Percentiles rank a stretch among this genome's conserved stretches.
These are phyloP conservation scores for Citrus sinensis DNA, from an alignment of 345 rosid genomes.

Conservation along the genomic window DNA sequence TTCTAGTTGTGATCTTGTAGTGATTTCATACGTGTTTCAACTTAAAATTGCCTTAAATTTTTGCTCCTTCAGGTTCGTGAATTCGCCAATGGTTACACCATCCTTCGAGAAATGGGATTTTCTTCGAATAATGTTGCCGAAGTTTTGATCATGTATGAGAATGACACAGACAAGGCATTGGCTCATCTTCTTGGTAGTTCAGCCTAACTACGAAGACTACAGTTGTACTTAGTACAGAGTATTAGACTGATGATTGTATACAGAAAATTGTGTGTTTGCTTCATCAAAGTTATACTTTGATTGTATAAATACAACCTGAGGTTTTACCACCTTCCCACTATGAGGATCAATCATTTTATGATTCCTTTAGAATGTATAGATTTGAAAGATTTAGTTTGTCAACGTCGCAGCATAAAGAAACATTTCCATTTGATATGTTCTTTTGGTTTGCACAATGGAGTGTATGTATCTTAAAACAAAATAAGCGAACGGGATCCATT, in stretches of 20 bases:
- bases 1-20: neutral
- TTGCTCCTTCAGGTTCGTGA: conserved; percentile 50
- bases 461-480: neutral
- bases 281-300: neutral
- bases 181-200: conserved; percentile 51
- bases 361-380: neutral
- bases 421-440: neutral
- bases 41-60: neutral
- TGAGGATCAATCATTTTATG: neutral
- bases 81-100: conserved; percentile 54
- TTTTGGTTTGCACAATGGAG: neutral
- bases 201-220: conserved; percentile 14
- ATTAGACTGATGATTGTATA: neutral
- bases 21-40: neutral
- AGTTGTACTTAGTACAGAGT: neutral
- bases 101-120: conserved; percentile 82
- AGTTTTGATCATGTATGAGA: conserved; percentile 60
- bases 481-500: neutral
- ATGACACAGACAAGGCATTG: conserved; percentile 75
- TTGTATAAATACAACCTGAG: neutral
- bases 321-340: neutral
- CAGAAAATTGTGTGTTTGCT: neutral
- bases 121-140: conserved; percentile 60
- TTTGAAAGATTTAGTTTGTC: neutral
- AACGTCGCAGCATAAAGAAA: neutral